A percentile compares a stretch with the other conserved stretches of the same genome.
phyloP scores from a whole-genome alignment of 345 rosid genomes.

The Populus ilicifolia region DNA sequence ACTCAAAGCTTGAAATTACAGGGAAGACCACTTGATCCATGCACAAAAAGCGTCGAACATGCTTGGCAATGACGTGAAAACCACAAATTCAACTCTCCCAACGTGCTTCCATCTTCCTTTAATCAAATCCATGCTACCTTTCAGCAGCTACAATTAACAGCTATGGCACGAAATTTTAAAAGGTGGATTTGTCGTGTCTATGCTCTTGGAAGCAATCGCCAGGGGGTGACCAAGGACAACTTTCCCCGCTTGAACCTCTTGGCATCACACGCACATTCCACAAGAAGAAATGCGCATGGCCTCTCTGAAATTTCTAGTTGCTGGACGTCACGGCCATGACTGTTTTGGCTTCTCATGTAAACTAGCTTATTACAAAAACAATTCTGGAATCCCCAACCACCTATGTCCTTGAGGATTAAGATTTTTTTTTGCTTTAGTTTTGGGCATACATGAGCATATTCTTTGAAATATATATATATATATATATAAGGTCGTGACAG shows the following conservation, averaged over 20 bases:
- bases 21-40: too few species aligned
- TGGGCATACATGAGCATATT: not conserved
- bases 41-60: too few species aligned
- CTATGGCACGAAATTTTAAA: not conserved
- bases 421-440: not conserved
- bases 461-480: not conserved
- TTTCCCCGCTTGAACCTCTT: not conserved
- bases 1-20: too few species aligned
- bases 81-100: not conserved
- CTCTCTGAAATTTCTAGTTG: not conserved
- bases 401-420: not conserved
- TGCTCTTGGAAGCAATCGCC: not conserved
- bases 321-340: constrained; percentile 1
- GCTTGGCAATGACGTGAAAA: not conserved
- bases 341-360: not conserved
- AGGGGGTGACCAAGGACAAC: not conserved
- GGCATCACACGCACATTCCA: not conserved
- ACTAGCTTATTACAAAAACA: not conserved
- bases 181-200: not conserved
- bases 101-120: not conserved
- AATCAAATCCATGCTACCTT: not conserved
- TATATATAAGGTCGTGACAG: not conserved
- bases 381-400: not conserved
- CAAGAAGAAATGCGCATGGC: too few species aligned
- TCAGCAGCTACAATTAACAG: not conserved